Evolutionary conservation across 495 filamentous ascomycete genomes (phyloP).

Genomic region (Lasiosphaeriaceae sp.): DNA sequence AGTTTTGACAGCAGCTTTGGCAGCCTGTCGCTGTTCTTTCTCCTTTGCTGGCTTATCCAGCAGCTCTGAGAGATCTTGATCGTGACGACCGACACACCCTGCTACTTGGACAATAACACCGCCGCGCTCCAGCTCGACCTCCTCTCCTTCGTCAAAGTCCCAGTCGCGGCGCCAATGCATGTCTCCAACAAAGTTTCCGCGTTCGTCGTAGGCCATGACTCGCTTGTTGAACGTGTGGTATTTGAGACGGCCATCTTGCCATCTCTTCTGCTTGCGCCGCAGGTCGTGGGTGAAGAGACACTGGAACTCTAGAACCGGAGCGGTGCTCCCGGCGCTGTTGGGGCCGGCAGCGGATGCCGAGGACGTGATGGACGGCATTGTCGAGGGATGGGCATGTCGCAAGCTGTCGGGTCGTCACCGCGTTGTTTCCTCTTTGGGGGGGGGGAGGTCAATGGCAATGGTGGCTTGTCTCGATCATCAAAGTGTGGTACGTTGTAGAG

Average conservation of each 20-base stretch:
- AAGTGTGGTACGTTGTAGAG: no score
- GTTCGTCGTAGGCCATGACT: slow-evolving; percentile 83
- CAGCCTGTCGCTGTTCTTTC: slow-evolving; percentile 38
- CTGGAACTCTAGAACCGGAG: slow-evolving; percentile 70
- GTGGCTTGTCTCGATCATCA: no score
- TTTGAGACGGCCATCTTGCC: slow-evolving; percentile 85
- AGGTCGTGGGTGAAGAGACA: slow-evolving; percentile 86
- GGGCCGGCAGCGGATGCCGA: slow-evolving; percentile 9
- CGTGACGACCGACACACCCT: slow-evolving; percentile 63
- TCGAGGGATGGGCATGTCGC: slow-evolving; percentile 8
- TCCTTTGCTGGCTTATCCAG: slow-evolving; percentile 61
- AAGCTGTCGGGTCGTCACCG: slow-evolving; percentile 2
- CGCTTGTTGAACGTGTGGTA: slow-evolving; percentile 91
- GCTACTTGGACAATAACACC: slow-evolving; percentile 72
- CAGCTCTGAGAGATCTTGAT: slow-evolving; percentile 73
- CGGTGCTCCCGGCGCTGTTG: slow-evolving; percentile 27
- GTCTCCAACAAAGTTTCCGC: slow-evolving; percentile 78
- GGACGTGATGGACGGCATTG: slow-evolving; percentile 19
- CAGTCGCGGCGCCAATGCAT: slow-evolving; percentile 70
- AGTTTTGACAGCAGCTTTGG: slow-evolving; percentile 28
- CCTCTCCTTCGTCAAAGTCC: slow-evolving; percentile 69
- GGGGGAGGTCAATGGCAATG: not conserved
- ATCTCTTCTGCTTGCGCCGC: slow-evolving; percentile 80
- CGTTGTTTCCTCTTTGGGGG: not conserved
- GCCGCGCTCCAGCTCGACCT: slow-evolving; percentile 73